Evolutionary conservation across 495 filamentous ascomycete genomes (phyloP).

Genomic region (Letharia lupina): DNA sequence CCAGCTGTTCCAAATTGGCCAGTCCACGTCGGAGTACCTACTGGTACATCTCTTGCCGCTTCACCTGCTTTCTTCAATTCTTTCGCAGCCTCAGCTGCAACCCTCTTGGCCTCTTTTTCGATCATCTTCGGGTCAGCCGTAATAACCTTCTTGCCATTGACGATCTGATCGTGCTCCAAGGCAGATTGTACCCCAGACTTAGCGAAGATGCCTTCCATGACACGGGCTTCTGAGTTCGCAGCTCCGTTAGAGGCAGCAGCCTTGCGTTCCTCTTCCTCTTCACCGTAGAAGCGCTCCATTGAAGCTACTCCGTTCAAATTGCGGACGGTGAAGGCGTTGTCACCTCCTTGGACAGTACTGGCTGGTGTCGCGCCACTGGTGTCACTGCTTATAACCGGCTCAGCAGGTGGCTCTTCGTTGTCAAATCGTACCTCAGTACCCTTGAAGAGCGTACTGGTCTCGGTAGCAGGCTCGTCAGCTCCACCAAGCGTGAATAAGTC

Average conservation of each 20-base stretch:
- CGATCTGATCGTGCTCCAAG: conserved; percentile 81
- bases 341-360: conserved; percentile 13
- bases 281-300: conserved; percentile 46
- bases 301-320: conserved; percentile 50
- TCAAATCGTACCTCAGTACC: conserved; percentile 65
- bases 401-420: conserved; percentile 31
- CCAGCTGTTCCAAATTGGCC: conserved; percentile 72
- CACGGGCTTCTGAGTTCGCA: conserved; percentile 48
- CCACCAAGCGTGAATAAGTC: conserved; percentile 79
- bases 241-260: conserved; percentile 36
- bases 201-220: conserved; percentile 83
- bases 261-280: conserved; percentile 35
- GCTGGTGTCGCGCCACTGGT: conserved; percentile 16
- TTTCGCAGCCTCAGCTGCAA: conserved; percentile 68
- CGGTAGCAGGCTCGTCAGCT: conserved; percentile 59
- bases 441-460: conserved; percentile 78
- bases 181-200: conserved; percentile 75
- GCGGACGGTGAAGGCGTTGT: conserved; percentile 30
- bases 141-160: conserved; percentile 56
- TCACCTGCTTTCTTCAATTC: conserved; percentile 66
- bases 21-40: conserved; percentile 92
- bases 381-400: conserved; percentile 23
- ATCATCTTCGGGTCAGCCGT: conserved; percentile 63
- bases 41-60: conserved; percentile 57
- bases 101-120: conserved; percentile 67